Evolutionary conservation across 371 early-diverging fungal species (phyloP).

Genomic region (Mortierella sp.): DNA sequence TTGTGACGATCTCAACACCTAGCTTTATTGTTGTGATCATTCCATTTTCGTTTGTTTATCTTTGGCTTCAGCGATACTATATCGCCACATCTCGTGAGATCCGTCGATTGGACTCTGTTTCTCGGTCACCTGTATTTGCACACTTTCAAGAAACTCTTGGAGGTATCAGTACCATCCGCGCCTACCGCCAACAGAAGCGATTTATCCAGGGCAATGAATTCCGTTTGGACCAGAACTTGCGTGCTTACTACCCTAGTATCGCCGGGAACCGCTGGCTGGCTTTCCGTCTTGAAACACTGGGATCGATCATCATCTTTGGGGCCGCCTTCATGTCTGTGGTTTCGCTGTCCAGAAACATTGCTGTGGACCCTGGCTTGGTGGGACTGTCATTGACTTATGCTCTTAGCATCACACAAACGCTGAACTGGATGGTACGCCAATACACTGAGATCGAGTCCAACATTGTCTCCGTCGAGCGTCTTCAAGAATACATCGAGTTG

Average conservation of each 20-base stretch:
- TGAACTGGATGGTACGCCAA: conserved; percentile 92
- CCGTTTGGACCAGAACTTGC: conserved; percentile 85
- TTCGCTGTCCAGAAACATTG: conserved; percentile 59
- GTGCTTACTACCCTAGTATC: conserved; percentile 86
- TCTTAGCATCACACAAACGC: conserved; percentile 80
- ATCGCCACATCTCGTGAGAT: conserved; percentile 80
- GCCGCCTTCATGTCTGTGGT: conserved; percentile 77
- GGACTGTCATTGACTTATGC: conserved; percentile 92
- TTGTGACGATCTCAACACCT: conserved; percentile 76
- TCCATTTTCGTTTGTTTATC: conserved; percentile 71
- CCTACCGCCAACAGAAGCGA: conserved; percentile 78
- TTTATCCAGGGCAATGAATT: conserved; percentile 83
- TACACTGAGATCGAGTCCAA: conserved; percentile 81
- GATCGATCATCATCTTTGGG: conserved; percentile 77
- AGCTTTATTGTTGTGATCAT: conserved; percentile 69
- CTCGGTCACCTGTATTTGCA: conserved; percentile 86
- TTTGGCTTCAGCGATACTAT: conserved; percentile 78
- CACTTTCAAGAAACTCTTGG: conserved; percentile 85
- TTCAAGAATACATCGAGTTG: conserved; percentile 88
- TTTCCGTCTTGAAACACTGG: conserved; percentile 86
- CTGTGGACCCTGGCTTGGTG: conserved; percentile 79
- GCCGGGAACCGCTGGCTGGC: conserved; percentile 94
- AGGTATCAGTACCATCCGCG: conserved; percentile 87
- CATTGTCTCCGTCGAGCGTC: conserved; percentile 89
- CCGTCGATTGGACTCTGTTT: conserved; percentile 85